phyloP scores from a whole-genome alignment of 2,329 filamentous ascomycete genomes.

The Colletotrichum lini region DNA sequence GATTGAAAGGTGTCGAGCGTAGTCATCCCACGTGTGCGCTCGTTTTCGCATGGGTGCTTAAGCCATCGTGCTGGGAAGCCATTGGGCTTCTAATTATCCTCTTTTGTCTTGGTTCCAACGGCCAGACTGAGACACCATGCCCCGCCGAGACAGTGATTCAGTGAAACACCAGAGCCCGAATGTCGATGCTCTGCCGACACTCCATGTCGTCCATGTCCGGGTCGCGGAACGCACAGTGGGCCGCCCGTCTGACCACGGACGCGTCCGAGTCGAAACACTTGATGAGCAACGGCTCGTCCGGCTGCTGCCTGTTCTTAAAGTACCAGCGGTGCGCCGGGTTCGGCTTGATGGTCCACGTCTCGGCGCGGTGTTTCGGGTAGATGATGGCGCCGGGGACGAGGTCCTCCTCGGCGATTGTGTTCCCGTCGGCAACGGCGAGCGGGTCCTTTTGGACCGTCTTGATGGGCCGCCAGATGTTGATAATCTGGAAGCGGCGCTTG shows the following conservation, averaged over 20 bases:
- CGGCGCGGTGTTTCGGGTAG: conserved; percentile 51
- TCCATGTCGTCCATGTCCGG: conserved; percentile 78
- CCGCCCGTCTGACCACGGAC: conserved; percentile 68
- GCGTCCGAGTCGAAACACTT: conserved; percentile 73
- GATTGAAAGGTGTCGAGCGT: neutral
- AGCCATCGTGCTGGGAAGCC: neutral
- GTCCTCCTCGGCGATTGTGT: conserved; percentile 55
- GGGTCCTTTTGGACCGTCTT: conserved; percentile 61
- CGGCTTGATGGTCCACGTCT: conserved; percentile 57
- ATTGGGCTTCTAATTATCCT: too few species aligned
- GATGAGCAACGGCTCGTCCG: conserved; percentile 71
- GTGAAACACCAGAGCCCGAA: conserved; percentile 84
- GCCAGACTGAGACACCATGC: conserved; percentile 4
- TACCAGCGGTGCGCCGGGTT: conserved; percentile 63
- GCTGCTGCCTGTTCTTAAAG: conserved; percentile 65
- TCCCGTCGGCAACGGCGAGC: conserved; percentile 57
- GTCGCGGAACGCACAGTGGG: conserved; percentile 86
- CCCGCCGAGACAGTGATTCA: conserved; percentile 1
- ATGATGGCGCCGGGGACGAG: conserved; percentile 55
- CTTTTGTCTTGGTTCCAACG: neutral
- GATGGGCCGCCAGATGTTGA: conserved; percentile 63
- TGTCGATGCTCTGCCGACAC: conserved; percentile 89
- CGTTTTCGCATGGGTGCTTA: neutral
- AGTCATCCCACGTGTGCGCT: neutral
- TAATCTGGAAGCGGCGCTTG: conserved; percentile 40